phyloP scores from a whole-genome alignment of 257 asterid genomes.

The Lithospermum erythrorhizon region DNA sequence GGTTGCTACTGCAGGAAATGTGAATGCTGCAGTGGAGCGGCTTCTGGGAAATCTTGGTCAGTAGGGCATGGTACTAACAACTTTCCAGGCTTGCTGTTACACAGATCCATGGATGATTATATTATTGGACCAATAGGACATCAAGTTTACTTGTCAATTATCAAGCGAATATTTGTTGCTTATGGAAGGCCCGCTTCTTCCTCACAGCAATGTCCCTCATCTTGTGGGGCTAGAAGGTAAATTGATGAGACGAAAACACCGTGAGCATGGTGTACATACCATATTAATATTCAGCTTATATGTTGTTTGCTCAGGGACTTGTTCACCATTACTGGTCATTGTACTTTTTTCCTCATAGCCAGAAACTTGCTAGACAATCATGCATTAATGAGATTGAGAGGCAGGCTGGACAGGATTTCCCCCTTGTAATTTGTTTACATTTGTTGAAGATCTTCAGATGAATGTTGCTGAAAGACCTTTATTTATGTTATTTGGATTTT shows the following conservation, averaged over 20 bases:
- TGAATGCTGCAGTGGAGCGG: slow-evolving; percentile 53
- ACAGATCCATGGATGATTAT: not conserved
- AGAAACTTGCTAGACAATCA: slow-evolving; percentile 1
- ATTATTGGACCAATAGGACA: not conserved
- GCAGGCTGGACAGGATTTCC: not conserved
- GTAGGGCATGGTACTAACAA: slow-evolving; percentile 8
- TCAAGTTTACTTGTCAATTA: not conserved
- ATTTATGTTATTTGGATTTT: not conserved
- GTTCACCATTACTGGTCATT: not conserved
- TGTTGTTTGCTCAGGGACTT: not conserved
- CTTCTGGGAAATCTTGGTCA: slow-evolving; percentile 40
- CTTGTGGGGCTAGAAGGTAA: not conserved
- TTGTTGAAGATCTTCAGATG: not conserved
- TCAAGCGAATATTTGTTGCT: not conserved
- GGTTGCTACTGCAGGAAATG: slow-evolving; percentile 44
- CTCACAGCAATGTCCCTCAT: not conserved
- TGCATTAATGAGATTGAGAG: not conserved
- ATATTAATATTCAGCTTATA: no score
- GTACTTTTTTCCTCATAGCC: not conserved
- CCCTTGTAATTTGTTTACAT: not conserved
- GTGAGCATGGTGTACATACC: not conserved
- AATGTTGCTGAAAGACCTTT: not conserved
- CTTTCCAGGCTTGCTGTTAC: not conserved
- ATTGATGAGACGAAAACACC: not conserved
- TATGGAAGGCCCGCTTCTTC: not conserved